A percentile compares a stretch with the other conserved stretches of the same genome.
Conservation (phyloP, 2,329 filamentous ascomycete species). For the Diplodia mutila region DNA sequence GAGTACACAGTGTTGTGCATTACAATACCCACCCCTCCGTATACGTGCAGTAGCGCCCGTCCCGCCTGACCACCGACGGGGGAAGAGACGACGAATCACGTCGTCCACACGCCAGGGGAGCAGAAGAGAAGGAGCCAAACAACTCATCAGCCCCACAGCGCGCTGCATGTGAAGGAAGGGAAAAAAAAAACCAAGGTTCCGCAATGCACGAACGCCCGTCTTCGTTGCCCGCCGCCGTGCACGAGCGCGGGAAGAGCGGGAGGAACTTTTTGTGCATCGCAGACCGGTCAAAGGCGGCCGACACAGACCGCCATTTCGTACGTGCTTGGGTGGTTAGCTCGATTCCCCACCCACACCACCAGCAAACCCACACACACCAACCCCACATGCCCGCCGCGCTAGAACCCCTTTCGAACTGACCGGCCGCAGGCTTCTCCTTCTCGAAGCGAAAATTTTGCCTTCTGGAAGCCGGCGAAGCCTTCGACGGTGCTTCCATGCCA, state of each 20-base stretch:
- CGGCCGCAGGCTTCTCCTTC: not conserved
- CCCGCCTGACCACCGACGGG: too few species aligned
- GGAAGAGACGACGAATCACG: too few species aligned
- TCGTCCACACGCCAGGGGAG: not conserved
- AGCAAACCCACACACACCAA: not conserved
- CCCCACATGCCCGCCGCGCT: not conserved
- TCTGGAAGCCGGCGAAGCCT: not conserved
- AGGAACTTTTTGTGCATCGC: not conserved
- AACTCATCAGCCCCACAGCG: not conserved
- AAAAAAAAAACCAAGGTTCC: not conserved
- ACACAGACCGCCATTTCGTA: conserved; percentile 9
- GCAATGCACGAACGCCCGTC: not conserved
- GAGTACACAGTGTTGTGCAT: too few species aligned
- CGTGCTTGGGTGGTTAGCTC: not conserved
- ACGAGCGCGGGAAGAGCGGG: not conserved
- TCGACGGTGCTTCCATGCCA: not conserved
- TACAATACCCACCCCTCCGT: not conserved
- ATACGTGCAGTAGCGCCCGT: not conserved
- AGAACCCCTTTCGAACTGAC: not conserved
- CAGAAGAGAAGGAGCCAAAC: not conserved
- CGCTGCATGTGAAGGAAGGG: not conserved
- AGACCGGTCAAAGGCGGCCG: not conserved
- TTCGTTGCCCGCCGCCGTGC: not conserved
- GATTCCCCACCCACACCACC: not conserved
- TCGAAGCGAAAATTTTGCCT: too few species aligned